phyloP scores from a whole-genome alignment of 371 early-diverging fungal species.

The Fennellomyces sp. region DNA sequence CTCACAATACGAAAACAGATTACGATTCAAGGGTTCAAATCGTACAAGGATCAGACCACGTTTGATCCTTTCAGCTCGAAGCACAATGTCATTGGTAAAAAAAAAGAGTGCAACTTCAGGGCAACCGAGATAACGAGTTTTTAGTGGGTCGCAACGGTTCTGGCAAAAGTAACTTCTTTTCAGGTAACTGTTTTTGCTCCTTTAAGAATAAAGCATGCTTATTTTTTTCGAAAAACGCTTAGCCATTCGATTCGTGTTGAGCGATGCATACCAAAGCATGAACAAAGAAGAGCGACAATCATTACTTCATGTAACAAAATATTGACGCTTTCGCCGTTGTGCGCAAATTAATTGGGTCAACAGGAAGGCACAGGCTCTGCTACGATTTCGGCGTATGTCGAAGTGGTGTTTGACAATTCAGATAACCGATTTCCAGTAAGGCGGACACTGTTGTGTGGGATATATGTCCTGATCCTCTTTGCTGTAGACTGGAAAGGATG shows the following conservation, averaged over 20 bases:
- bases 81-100: slow-evolving; percentile 93
- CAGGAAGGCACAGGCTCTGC: slow-evolving; percentile 94
- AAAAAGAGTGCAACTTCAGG: neutral
- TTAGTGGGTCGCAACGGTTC: slow-evolving; percentile 99
- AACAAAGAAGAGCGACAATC: slow-evolving; percentile 93
- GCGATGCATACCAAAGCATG: slow-evolving; percentile 94
- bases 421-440: slow-evolving; percentile 93
- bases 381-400: slow-evolving; percentile 97
- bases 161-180: slow-evolving; percentile 99
- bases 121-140: neutral
- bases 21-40: slow-evolving; percentile 97
- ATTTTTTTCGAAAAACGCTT: neutral
- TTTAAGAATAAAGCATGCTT: too few species aligned
- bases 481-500: slow-evolving; percentile 84
- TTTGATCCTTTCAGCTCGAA: slow-evolving; percentile 91
- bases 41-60: slow-evolving; percentile 94
- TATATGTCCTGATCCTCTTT: neutral
- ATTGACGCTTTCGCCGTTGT: neutral
- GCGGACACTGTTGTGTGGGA: neutral
- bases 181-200: too few species aligned
- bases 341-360: neutral
- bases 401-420: slow-evolving; percentile 96
- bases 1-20: too few species aligned
- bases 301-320: slow-evolving; percentile 81
- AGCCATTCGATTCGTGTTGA: slow-evolving; percentile 97